Percentiles rank a stretch among this genome's conserved stretches.
Conservation (phyloP, 2,329 filamentous ascomycete species). For the Fusarium clavum region DNA sequence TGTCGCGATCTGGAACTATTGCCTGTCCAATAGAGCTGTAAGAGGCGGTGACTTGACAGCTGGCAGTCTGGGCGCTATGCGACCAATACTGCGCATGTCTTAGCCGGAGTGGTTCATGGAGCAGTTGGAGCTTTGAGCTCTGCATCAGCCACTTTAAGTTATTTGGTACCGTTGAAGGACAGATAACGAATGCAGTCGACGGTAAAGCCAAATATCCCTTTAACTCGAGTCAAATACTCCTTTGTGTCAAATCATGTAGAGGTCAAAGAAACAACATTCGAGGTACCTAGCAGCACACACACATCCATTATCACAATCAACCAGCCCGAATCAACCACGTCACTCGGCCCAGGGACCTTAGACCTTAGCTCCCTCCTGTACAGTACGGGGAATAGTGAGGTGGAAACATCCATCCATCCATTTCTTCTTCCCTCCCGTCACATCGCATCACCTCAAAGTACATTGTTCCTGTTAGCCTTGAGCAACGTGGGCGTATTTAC, state of each 20-base stretch:
- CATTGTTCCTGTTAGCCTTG: constrained; percentile 4
- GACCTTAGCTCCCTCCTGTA: constrained; percentile 15
- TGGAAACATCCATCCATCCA: constrained; percentile 28
- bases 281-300: constrained; percentile 9
- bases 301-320: constrained; percentile 9
- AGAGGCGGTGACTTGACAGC: constrained; percentile 34
- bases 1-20: constrained; percentile 5
- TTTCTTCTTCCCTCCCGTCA: neutral
- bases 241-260: constrained; percentile 1
- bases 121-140: neutral
- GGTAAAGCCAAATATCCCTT: no score
- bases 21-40: constrained; percentile 25
- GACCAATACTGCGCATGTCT: constrained; percentile 10
- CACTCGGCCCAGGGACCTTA: constrained; percentile 27
- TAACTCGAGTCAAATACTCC: neutral
- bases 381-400: constrained; percentile 36
- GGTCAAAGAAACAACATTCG: neutral
- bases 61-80: constrained; percentile 36
- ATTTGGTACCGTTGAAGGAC: neutral
- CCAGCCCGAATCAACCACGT: constrained; percentile 41
- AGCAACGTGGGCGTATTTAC: constrained; percentile 10
- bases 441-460: constrained; percentile 2
- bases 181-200: neutral
- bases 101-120: constrained; percentile 26
- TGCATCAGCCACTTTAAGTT: constrained; percentile 21